Percentiles rank a stretch among this genome's conserved stretches.
Evolutionary conservation across 768 basidiomycete genomes (phyloP).

Genomic region (Lentinus brumalis): DNA sequence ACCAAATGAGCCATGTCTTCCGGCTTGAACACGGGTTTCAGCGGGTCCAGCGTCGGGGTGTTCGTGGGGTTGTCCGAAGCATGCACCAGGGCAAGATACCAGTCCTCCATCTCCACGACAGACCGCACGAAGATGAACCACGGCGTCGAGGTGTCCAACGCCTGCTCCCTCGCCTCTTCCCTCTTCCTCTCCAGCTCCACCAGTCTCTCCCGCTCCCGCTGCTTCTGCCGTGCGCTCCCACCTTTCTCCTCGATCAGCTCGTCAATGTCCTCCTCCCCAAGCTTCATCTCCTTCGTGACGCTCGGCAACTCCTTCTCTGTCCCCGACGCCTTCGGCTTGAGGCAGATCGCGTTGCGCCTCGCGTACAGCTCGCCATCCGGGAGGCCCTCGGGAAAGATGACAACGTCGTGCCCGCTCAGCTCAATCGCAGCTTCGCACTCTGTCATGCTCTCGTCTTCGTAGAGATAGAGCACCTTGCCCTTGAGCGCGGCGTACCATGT

Average conservation of each 20-base stretch:
- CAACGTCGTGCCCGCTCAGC: conserved; percentile 74
- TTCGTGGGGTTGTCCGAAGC: conserved; percentile 67
- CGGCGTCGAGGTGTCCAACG: conserved; percentile 55
- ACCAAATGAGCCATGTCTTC: conserved; percentile 85
- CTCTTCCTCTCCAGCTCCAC: conserved; percentile 31
- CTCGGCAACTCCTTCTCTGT: conserved; percentile 46
- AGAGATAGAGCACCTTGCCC: conserved; percentile 87
- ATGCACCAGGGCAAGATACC: conserved; percentile 84
- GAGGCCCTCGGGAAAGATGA: conserved; percentile 72
- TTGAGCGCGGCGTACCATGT: conserved; percentile 93
- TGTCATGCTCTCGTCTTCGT: conserved; percentile 88
- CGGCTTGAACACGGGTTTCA: conserved; percentile 67
- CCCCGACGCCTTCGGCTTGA: conserved; percentile 51
- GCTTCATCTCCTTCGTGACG: conserved; percentile 54
- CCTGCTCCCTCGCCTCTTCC: conserved; percentile 50
- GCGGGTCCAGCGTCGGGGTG: conserved; percentile 59
- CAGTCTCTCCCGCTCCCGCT: conserved; percentile 41
- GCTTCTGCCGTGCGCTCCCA: conserved; percentile 44
- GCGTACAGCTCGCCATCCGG: conserved; percentile 90
- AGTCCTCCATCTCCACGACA: conserved; percentile 95
- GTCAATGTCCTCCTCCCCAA: conserved; percentile 31
- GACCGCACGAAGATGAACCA: conserved; percentile 95
- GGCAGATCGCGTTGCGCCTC: conserved; percentile 85
- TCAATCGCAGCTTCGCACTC: conserved; percentile 94
- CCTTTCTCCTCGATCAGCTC: conserved; percentile 44